phyloP scores from a whole-genome alignment of 306 rosid genomes.

The Pachyrhizus erosus region DNA sequence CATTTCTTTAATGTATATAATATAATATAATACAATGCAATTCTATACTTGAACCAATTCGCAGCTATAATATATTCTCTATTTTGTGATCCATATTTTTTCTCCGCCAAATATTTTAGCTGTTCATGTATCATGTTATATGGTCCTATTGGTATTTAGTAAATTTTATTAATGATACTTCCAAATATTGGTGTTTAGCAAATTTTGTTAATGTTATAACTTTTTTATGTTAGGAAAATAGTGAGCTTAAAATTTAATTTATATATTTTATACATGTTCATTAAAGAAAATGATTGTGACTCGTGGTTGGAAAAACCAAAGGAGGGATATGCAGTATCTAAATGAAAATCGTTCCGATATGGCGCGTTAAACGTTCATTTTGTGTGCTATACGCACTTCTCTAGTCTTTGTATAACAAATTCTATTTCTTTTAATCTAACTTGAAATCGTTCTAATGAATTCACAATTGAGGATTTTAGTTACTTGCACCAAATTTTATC shows the following conservation, averaged over 20 bases:
- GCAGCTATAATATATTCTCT: background rate
- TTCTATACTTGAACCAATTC: background rate
- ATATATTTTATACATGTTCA: background rate
- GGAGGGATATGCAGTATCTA: background rate
- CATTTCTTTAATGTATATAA: slow-evolving; percentile 25
- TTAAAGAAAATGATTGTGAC: background rate
- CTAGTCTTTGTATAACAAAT: background rate
- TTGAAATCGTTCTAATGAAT: background rate
- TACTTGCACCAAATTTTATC: background rate
- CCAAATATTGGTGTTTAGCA: background rate
- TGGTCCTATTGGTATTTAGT: background rate
- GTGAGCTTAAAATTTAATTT: background rate
- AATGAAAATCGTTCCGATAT: background rate
- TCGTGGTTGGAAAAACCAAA: background rate
- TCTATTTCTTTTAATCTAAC: background rate
- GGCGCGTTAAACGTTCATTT: background rate
- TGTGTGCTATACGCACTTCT: background rate
- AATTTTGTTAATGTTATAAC: background rate
- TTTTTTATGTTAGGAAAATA: background rate
- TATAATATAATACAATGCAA: background rate
- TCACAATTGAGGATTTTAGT: background rate
- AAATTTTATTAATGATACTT: too few relatives aligned
- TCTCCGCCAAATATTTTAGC: too few relatives aligned
- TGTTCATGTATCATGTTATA: background rate
- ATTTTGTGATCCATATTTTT: slow-evolving; percentile 2